Base-by-base conservation (phyloP, 805 yeast species). In the Helenozyma rhizophorensis region DNA sequence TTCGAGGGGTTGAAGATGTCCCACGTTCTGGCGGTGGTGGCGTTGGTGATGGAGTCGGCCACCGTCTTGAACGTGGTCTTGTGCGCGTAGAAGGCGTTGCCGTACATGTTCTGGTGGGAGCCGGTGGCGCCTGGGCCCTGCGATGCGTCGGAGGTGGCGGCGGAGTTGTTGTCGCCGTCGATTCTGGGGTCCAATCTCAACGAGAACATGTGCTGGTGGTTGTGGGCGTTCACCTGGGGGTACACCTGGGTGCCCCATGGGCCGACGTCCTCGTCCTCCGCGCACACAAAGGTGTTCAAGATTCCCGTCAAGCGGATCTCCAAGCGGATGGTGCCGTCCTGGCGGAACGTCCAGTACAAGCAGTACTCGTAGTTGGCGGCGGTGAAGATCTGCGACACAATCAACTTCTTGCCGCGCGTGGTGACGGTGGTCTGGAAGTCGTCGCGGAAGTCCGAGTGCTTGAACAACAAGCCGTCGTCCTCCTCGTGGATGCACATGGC, bases 361-460 rank as follows among this genome's bases (percentile, higher is more conserved):
- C 88, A 80, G 69, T 83, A 83, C 66, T 83, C 94, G 56, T 82
- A 82, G 70, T 84, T 83, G 30, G 89, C 87, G 48, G 90, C 90
- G 30, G 94, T 83, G 66, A 83, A 83, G 54, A 83, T 80, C 62
- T 83, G 90, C 15, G 89, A 82, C 36, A 84, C 65, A 38, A 83
- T 72, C 58, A 83, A 71, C 58, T 73, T 78, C 48, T 82, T 79
- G 31, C 87, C 83, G 65, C 94, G 75, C 32, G 87, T 78, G 40
- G 78, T 82, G 46, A 83, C 73, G 23, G 83, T 74, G 34, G 90
- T 83, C 42, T 76, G 78, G 61, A 80, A 82, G 53, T 71, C 76
- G 58, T 83, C 90, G 68, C 93, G 76, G 67, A 80, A 83, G 62
- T 83, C 90, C 37, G 90, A 81, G 62, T 83, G 93, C 67, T 83